Base-by-base conservation (phyloP, 768 basidiomycete genomes). In the Termitomyces eurrhizus region DNA sequence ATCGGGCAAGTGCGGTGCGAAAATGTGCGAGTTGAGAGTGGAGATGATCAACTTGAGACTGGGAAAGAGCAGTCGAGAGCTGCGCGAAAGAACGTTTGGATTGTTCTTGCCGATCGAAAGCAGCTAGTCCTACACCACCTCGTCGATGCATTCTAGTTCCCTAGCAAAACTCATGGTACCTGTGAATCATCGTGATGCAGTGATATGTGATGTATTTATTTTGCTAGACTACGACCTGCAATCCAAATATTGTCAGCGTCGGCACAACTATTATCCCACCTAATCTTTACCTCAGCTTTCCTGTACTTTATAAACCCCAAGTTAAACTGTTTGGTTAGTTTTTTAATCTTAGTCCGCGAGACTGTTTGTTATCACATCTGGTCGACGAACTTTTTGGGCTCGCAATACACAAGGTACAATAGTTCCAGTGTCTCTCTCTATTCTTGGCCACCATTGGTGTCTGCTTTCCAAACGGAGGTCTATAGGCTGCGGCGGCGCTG, bases 61-160 rank as follows among this genome's bases (percentile, higher is more conserved):
- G 78, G 18, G 92, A 92, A 61, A 98, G 80, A 63, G 87, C 83
- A 26, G 81, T 82, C 2, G 94, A 95, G 50, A 98, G 87, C 41
- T 86, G 79, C 0, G 89, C 85, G 72, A 91, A 99, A 12, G 90
- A 92, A 11, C 84, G 83, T 37, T 89, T 81, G 9, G 91, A 88
- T 66, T 89, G 85, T 59, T 90, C 86, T 68, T 95, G 91, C n/a
- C 92, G 80, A 59, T 94, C 90, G 59, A 98, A 90, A 11, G 92
- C 95, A 3, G 93, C 92, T 18, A 96, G 78, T 1, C 95, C 95
- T 52, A 88, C 92, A 26, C 94, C 93, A 60, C 92, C 85, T 2
- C 83, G 78, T 63, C 91, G 78, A 71, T 88, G 84, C 89, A 90
- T 91, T 57, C 42, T 55, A 21, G 41, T 12, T 42, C 18, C 3